phyloP scores from a whole-genome alignment of 768 basidiomycete species.

The Rhodocollybia butyracea region DNA sequence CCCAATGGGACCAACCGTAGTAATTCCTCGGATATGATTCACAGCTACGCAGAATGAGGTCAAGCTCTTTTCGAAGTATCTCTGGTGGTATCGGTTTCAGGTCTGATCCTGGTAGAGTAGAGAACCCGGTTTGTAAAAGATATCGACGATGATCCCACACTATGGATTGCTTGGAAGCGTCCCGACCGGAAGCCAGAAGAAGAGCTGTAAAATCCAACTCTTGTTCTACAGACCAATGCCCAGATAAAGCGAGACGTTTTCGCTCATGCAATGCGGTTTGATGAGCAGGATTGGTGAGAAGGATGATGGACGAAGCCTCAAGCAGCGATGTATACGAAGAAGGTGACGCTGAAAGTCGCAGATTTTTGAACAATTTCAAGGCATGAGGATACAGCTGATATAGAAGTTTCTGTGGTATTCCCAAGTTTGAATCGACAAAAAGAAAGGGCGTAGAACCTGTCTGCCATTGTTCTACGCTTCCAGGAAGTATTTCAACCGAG shows the following conservation, averaged over 20 bases:
- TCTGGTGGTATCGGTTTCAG: conserved; percentile 27
- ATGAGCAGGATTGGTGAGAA: conserved; percentile 67
- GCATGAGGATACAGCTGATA: conserved; percentile 50
- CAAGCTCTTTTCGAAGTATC: conserved; percentile 44
- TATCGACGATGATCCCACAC: conserved; percentile 73
- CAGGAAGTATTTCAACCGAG: conserved; percentile 64
- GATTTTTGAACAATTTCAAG: conserved; percentile 28
- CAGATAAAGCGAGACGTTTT: conserved; percentile 46
- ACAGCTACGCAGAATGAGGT: conserved; percentile 45
- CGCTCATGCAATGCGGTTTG: conserved; percentile 64
- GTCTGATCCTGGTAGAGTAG: background rate
- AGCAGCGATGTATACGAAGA: conserved; percentile 18
- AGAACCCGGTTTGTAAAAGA: conserved; percentile 42
- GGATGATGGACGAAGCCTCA: conserved; percentile 43
- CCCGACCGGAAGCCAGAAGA: conserved; percentile 47
- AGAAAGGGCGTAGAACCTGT: conserved; percentile 46
- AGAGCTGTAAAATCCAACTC: conserved; percentile 48
- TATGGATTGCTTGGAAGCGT: conserved; percentile 62
- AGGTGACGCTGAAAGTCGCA: conserved; percentile 14
- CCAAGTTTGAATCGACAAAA: conserved; percentile 55
- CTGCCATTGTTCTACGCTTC: conserved; percentile 47
- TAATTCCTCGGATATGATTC: conserved; percentile 71
- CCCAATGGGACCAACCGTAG: conserved; percentile 68
- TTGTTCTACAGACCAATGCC: conserved; percentile 29
- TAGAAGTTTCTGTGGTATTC: conserved; percentile 58